These are phyloP conservation scores for Aspergillus sclerotialis DNA, from an alignment of 2,329 filamentous ascomycete species.

Conservation along the genomic window DNA sequence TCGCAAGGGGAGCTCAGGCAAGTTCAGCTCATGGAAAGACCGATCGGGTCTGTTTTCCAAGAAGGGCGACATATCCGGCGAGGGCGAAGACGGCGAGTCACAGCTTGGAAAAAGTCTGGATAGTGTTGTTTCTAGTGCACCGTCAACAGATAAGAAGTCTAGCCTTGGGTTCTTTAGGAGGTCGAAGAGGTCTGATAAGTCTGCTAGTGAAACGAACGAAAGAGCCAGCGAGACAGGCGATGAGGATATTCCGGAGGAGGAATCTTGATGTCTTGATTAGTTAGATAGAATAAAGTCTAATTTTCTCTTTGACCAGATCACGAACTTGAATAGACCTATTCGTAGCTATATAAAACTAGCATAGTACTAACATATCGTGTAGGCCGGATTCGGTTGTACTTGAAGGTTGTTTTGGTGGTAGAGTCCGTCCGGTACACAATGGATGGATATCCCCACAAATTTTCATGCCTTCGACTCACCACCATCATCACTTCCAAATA, in stretches of 20 bases:
- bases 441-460: too few relatives aligned
- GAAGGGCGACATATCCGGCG: slow-evolving; percentile 38
- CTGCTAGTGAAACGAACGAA: slow-evolving; percentile 37
- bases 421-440: too few relatives aligned
- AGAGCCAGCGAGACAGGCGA: slow-evolving; percentile 38
- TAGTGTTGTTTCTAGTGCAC: slow-evolving; percentile 32
- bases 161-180: slow-evolving; percentile 44
- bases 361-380: too few relatives aligned
- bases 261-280: slow-evolving; percentile 7
- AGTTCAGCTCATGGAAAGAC: slow-evolving; percentile 48
- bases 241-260: slow-evolving; percentile 33
- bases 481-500: slow-evolving; percentile 1
- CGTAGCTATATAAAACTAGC: too few relatives aligned
- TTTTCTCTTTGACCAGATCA: too few relatives aligned
- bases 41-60: slow-evolving; percentile 41
- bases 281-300: too few relatives aligned
- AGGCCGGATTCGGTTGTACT: too few relatives aligned
- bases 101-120: slow-evolving; percentile 39
- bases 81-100: slow-evolving; percentile 33
- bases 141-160: slow-evolving; percentile 37
- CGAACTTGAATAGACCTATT: too few relatives aligned
- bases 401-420: too few relatives aligned
- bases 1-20: slow-evolving; percentile 44
- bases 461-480: too few relatives aligned
- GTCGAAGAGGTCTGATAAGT: slow-evolving; percentile 37